Evolutionary conservation across 495 filamentous ascomycete genomes (phyloP), one percentile per base, ranked within the genome.

Genomic region (Xylaria intraflava): DNA sequence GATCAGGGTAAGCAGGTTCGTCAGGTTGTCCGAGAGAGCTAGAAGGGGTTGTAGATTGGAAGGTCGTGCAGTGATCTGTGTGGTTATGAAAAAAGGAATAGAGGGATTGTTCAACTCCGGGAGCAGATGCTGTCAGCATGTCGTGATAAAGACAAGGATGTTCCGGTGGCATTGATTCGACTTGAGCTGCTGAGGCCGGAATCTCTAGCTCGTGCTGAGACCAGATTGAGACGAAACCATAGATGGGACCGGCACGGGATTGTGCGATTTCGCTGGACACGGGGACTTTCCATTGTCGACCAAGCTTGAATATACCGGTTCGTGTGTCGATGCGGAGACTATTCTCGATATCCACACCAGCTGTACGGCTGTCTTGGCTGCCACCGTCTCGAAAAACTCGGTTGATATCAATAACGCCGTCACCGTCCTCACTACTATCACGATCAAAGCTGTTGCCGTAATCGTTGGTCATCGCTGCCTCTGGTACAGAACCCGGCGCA

Each of bases 241-340:
- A 30, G 6, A 30, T 7, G 2, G 42, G 19, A 29, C 51, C 43
- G 0, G 33, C 51, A 3, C 16, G 0, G 1, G 19, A 8, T 16
- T 14, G 14, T 14, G 51, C 43, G 16, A 7, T 7, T 1, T 41
- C 10, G 41, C 20, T 23, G 16, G 51, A 20, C 7, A 2, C 3
- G 7, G 51, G 51, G 26, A 47, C 43, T 36, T 47, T 31, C 51
- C 51, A 54, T 17, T 54, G 51, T 24, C 22, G 11, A 19, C 51
- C 51, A 0, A 54, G 51, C 3, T 19, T 10, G 17, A 54, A 54
- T 2, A 6, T 1, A 23, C 50, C 50, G 23, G 14, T 31, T 8
- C 5, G 23, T 0, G 3, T 3, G 23, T 16, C 4, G 24, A 53
- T 39, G 30, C 9, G 51, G 6, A 47, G 43, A 23, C 51, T 54